A percentile compares a stretch with the other conserved stretches of the same genome.
Conservation (phyloP, 129 eudicot species). For the Scalesia atractyloides region DNA sequence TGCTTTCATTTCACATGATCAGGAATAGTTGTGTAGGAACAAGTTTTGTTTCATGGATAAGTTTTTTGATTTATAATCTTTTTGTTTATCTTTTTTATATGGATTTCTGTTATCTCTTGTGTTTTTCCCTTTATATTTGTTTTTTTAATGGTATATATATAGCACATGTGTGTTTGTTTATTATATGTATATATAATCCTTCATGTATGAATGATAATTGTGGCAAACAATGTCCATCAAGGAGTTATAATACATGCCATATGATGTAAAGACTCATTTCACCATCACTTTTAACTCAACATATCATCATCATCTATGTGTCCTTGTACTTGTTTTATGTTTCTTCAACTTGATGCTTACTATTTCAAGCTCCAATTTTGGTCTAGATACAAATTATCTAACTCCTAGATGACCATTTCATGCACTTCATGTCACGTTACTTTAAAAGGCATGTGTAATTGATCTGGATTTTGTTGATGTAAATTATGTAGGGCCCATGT, state of each 20-base stretch:
- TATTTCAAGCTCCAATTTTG: conserved; percentile 21
- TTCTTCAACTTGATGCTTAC: conserved; percentile 28
- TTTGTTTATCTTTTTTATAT: not conserved
- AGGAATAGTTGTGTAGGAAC: too few relatives aligned
- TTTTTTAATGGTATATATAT: conserved; percentile 3
- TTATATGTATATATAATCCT: conserved; percentile 1
- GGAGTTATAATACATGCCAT: not conserved
- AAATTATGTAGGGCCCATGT: conserved; percentile 59
- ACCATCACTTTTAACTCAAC: not conserved
- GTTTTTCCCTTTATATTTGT: not conserved
- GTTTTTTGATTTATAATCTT: not conserved
- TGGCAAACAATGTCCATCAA: conserved; percentile 14
- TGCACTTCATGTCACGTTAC: conserved; percentile 8
- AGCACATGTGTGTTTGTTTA: not conserved
- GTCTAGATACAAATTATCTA: not conserved
- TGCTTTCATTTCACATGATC: not conserved
- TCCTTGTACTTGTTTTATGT: conserved; percentile 24
- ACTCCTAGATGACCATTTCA: conserved; percentile 3
- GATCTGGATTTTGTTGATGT: conserved; percentile 1
- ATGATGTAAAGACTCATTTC: conserved; percentile 7
- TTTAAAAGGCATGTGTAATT: not conserved
- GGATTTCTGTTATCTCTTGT: not conserved
- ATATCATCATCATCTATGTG: conserved; percentile 16
- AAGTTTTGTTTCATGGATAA: not conserved
- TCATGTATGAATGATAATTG: conserved; percentile 2